Percentiles rank a stretch among this genome's conserved stretches.
These are phyloP conservation scores for Polytolypa hystricis DNA, from an alignment of 2,329 filamentous ascomycete genomes.

Conservation along the genomic window DNA sequence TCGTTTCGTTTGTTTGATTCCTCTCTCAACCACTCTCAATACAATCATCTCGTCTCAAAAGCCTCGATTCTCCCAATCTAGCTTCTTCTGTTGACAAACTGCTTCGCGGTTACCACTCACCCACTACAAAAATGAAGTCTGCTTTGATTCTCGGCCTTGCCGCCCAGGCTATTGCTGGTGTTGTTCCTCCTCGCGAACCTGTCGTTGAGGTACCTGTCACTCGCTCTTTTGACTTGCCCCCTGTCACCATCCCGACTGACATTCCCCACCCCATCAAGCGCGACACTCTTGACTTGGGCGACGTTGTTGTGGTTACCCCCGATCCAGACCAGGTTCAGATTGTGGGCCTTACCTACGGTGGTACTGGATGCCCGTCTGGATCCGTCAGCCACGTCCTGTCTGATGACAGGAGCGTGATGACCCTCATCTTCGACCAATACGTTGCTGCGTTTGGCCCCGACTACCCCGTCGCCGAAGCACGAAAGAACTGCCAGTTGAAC, in stretches of 20 bases:
- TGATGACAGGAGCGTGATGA: slow-evolving; percentile 32
- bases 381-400: slow-evolving; percentile 34
- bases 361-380: slow-evolving; percentile 38
- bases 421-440: slow-evolving; percentile 43
- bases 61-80: background rate
- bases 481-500: slow-evolving; percentile 46
- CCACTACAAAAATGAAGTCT: slow-evolving; percentile 10
- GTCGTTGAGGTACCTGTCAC: slow-evolving; percentile 4
- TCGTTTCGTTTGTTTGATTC: background rate
- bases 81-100: too few species aligned
- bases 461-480: slow-evolving; percentile 32
- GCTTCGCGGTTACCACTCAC: background rate
- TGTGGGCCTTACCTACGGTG: slow-evolving; percentile 35
- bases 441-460: slow-evolving; percentile 39
- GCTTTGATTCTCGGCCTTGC: slow-evolving; percentile 11
- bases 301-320: slow-evolving; percentile 9
- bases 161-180: slow-evolving; percentile 14
- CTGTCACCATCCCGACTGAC: slow-evolving; percentile 4
- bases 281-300: background rate
- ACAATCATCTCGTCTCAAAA: background rate
- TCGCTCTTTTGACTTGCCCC: slow-evolving; percentile 3
- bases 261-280: slow-evolving; percentile 10
- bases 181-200: slow-evolving; percentile 2
- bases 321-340: slow-evolving; percentile 30
- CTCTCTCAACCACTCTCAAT: background rate